Evolutionary conservation across 2,329 filamentous ascomycete species (phyloP), one percentile per base, ranked within the genome.

Genomic region (Colletotrichum tofieldiae): DNA sequence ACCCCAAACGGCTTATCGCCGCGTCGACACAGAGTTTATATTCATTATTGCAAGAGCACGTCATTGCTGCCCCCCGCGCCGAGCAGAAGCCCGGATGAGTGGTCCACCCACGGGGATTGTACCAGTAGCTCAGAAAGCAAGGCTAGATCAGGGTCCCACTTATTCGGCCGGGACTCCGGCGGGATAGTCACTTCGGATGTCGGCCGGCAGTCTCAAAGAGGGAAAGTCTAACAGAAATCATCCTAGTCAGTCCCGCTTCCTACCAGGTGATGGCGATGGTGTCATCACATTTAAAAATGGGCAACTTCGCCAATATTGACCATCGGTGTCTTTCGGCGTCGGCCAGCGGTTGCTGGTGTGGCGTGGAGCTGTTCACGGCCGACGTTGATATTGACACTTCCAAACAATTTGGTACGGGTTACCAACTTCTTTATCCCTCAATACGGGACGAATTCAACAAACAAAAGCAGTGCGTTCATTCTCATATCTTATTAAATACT

Each of bases 121-220:
- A 43, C 52, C 26, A 65, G 12, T 26, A 20, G 37, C 41, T 60
- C 37, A 52, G 62, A 18, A 66, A 60, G 45, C 16, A 39, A 49
- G 55, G 37, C 62, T 62, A 55, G 55, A 20, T 16, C 37, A n/a
- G 23, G 20, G 45, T 29, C 62, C 67, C 35, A 70, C 67, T 60
- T 66, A 26, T 54, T 5, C 55, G 16, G 23, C 54, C 62, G 29
- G 55, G 39, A 49, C 55, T 61, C 62, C 67, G 67, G 37, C 67
- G 67, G 37, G 6, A 23, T 20, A 9, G 43, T 56, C 5, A 47
- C n/a, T 8, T 39, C 62, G 67, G 67, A 55, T 60, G 55, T 70
- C 67, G 67, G 67, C 59, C 67, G 67, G 67, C 5, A 60, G 55
- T 70, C 67, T 62, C 39, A 55, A 70, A 66, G 20, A 41, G 67